These are phyloP conservation scores for Capsella bursapastoris DNA, from an alignment of 345 rosid genomes.

Conservation along the genomic window DNA sequence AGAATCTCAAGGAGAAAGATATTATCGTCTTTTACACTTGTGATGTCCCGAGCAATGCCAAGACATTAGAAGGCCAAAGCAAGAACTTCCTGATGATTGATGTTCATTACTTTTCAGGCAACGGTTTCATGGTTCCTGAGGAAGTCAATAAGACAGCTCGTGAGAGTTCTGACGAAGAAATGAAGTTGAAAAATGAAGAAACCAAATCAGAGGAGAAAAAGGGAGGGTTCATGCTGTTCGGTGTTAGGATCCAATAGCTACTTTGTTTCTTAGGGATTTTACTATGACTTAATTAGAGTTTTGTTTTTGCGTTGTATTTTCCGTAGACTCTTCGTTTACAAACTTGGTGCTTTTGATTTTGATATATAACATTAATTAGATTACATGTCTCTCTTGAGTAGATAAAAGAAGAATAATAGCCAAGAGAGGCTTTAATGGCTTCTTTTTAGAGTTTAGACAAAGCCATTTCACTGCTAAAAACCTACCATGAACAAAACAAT, in stretches of 20 bases:
- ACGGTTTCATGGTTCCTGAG: constrained; percentile 7
- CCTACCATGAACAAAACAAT: constrained; percentile 26
- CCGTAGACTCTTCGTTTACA: background rate
- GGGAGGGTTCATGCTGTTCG: constrained; percentile 57
- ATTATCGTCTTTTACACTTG: constrained; percentile 55
- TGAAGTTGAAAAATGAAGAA: constrained; percentile 45
- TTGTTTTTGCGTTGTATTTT: constrained; percentile 28
- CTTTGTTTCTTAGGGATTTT: background rate
- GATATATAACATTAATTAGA: constrained; percentile 18
- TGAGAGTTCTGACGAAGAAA: constrained; percentile 12
- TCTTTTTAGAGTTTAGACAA: background rate
- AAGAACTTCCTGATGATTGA: constrained; percentile 54
- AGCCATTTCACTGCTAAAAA: background rate
- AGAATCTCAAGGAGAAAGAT: constrained; percentile 62
- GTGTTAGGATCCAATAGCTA: constrained; percentile 52
- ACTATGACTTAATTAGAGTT: constrained; percentile 20
- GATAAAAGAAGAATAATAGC: background rate
- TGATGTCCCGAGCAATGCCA: constrained; percentile 26
- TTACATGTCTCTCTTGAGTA: background rate
- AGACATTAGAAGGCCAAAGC: constrained; percentile 35
- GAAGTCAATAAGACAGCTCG: constrained; percentile 26
- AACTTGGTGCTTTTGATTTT: constrained; percentile 9
- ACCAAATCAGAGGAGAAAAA: constrained; percentile 29
- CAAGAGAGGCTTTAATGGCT: background rate
- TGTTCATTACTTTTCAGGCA: constrained; percentile 32